A percentile compares a stretch with the other conserved stretches of the same genome.
phyloP scores from a whole-genome alignment of 2,329 filamentous ascomycete genomes.

The Pyricularia grisea region DNA sequence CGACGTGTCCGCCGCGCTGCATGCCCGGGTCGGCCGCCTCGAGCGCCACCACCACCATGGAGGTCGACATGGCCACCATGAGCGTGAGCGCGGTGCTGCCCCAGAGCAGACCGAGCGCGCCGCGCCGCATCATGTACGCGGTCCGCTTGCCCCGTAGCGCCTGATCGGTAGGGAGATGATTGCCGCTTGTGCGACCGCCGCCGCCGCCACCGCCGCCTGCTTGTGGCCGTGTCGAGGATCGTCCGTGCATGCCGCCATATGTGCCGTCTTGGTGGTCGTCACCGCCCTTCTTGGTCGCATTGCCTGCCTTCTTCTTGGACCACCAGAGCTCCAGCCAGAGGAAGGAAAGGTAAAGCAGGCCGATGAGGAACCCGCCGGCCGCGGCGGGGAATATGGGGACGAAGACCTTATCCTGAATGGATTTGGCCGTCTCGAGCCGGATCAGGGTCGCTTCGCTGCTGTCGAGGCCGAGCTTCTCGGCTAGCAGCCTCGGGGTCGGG shows the following conservation, averaged over 20 bases:
- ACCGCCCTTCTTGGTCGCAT: not conserved
- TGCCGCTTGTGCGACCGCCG: too few relatives aligned
- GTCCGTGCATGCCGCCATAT: too few relatives aligned
- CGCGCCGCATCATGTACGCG: not conserved
- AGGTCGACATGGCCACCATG: not conserved
- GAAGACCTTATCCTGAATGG: not conserved
- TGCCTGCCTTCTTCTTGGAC: not conserved
- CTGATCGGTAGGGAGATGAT: not conserved
- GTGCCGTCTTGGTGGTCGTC: too few relatives aligned
- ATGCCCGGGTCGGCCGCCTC: not conserved
- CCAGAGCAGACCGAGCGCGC: constrained; percentile 1
- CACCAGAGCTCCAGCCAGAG: not conserved
- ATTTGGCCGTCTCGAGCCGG: not conserved
- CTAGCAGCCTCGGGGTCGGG: not conserved
- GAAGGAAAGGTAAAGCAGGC: constrained; percentile 3
- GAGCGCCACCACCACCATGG: constrained; percentile 2
- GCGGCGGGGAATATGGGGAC: not conserved
- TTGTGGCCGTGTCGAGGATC: too few relatives aligned
- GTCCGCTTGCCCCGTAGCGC: not conserved
- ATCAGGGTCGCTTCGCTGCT: not conserved
- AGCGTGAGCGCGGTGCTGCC: not conserved
- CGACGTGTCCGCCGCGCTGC: not conserved
- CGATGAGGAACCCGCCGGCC: constrained; percentile 7
- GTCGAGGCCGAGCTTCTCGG: not conserved
- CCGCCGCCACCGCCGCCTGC: too few relatives aligned